Percentiles rank a stretch among this genome's conserved stretches.
phyloP scores from a whole-genome alignment of 441 rosid species.

The Brassica balearica region DNA sequence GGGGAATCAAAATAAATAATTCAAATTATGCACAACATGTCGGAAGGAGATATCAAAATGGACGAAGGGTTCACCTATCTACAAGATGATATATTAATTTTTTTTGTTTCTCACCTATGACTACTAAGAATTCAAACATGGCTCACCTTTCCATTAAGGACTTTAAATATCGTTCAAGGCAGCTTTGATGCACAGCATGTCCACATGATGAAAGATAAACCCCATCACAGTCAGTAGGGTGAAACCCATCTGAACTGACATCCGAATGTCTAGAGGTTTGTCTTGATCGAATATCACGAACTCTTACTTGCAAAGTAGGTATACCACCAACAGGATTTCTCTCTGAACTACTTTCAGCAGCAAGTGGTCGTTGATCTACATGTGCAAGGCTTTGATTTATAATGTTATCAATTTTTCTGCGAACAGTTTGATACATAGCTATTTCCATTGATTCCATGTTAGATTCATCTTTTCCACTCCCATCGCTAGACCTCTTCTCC shows the following conservation, averaged over 20 bases:
- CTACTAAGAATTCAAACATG: slow-evolving; percentile 26
- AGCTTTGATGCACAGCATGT: slow-evolving; percentile 95
- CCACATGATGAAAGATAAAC: slow-evolving; percentile 93
- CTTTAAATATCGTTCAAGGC: slow-evolving; percentile 84
- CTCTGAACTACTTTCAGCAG: slow-evolving; percentile 46
- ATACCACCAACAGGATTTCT: slow-evolving; percentile 47
- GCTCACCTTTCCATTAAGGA: slow-evolving; percentile 91
- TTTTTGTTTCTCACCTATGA: slow-evolving; percentile 14
- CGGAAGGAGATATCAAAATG: not conserved
- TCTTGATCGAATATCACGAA: slow-evolving; percentile 56
- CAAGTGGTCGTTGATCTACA: slow-evolving; percentile 44
- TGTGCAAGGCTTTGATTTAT: slow-evolving; percentile 39
- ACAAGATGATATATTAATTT: slow-evolving; percentile 16
- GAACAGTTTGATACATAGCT: slow-evolving; percentile 59
- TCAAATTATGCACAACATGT: slow-evolving; percentile 20
- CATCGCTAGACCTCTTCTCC: slow-evolving; percentile 52
- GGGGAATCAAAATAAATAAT: slow-evolving; percentile 9
- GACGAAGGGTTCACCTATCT: slow-evolving; percentile 14
- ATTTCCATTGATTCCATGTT: slow-evolving; percentile 69
- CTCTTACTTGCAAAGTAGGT: slow-evolving; percentile 59
- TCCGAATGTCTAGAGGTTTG: slow-evolving; percentile 56
- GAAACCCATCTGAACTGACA: slow-evolving; percentile 65
- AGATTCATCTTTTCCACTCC: slow-evolving; percentile 47
- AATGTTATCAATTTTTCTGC: slow-evolving; percentile 47
- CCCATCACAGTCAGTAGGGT: slow-evolving; percentile 89